Conservation (phyloP, 345 rosid species). For the Linum trigynum region DNA sequence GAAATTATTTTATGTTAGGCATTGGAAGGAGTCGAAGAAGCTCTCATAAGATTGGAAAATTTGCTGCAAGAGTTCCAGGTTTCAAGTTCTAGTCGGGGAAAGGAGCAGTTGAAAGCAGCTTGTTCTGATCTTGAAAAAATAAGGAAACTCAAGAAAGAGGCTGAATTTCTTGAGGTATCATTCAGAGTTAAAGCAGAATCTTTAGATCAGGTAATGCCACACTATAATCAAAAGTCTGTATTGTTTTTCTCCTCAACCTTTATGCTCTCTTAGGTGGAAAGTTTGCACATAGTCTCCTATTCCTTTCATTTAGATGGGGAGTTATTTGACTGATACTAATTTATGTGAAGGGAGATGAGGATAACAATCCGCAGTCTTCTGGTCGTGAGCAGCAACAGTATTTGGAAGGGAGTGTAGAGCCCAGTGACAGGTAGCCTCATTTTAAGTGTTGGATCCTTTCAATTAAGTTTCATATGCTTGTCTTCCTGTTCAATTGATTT, state of each 20-base stretch:
- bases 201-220: conserved; percentile 50
- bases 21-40: conserved; percentile 83
- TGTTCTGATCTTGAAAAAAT: conserved; percentile 93
- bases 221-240: not conserved
- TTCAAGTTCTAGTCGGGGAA: conserved; percentile 70
- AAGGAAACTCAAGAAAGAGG: conserved; percentile 96
- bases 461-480: conserved; percentile 7
- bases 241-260: not conserved
- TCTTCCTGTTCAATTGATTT: conserved; percentile 13
- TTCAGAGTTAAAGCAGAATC: conserved; percentile 91
- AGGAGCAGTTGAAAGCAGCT: conserved; percentile 84
- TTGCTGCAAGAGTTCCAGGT: conserved; percentile 68
- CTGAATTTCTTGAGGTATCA: conserved; percentile 95
- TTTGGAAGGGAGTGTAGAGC: conserved; percentile 36
- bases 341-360: conserved; percentile 52
- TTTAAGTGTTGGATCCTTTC: no score
- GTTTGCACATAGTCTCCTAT: no score
- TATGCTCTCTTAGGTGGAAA: no score
- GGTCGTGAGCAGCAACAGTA: conserved; percentile 33
- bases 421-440: conserved; percentile 37
- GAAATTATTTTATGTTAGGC: conserved; percentile 37
- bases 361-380: conserved; percentile 33
- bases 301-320: not conserved
- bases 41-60: conserved; percentile 71
- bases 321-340: conserved; percentile 17